phyloP scores from a whole-genome alignment of 257 asterid genomes.

The Ilex asprella region DNA sequence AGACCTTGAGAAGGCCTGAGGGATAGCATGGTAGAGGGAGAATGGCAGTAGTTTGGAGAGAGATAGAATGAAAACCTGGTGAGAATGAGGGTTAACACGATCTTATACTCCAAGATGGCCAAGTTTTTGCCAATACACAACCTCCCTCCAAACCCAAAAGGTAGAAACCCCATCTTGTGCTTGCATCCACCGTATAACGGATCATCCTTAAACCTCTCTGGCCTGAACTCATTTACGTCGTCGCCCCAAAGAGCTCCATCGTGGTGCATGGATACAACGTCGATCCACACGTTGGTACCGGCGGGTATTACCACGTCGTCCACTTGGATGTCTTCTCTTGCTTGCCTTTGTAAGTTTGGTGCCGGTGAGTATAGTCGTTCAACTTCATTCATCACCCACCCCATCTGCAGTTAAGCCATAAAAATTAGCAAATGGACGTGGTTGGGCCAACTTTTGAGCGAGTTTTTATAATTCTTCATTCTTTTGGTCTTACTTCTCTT shows the following conservation, averaged over 20 bases:
- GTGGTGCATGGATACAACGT: conserved; percentile 78
- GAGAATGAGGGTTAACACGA: conserved; percentile 50
- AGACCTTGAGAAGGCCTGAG: conserved; percentile 73
- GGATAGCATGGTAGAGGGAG: conserved; percentile 69
- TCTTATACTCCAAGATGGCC: conserved; percentile 66
- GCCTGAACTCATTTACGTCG: conserved; percentile 66
- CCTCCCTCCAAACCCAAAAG: conserved; percentile 90
- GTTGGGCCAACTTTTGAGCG: too few species aligned
- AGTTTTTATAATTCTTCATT: too few species aligned
- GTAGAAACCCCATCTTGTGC: conserved; percentile 88
- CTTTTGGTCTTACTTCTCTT: too few species aligned
- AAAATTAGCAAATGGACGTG: too few species aligned
- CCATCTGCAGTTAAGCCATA: conserved; percentile 49
- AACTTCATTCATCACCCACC: conserved; percentile 86
- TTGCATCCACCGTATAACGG: conserved; percentile 52
- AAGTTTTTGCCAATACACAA: conserved; percentile 80
- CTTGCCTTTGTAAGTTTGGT: conserved; percentile 76
- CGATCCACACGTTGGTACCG: conserved; percentile 88
- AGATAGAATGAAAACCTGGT: conserved; percentile 55
- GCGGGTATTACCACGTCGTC: conserved; percentile 44
- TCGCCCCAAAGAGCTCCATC: conserved; percentile 66
- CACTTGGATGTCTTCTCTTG: conserved; percentile 55
- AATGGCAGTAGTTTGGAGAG: conserved; percentile 59
- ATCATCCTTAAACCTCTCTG: conserved; percentile 54
- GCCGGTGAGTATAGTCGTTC: conserved; percentile 72